These are phyloP conservation scores for Saccharomycopsis microspora DNA, from an alignment of 805 yeast genomes.

Conservation along the genomic window DNA sequence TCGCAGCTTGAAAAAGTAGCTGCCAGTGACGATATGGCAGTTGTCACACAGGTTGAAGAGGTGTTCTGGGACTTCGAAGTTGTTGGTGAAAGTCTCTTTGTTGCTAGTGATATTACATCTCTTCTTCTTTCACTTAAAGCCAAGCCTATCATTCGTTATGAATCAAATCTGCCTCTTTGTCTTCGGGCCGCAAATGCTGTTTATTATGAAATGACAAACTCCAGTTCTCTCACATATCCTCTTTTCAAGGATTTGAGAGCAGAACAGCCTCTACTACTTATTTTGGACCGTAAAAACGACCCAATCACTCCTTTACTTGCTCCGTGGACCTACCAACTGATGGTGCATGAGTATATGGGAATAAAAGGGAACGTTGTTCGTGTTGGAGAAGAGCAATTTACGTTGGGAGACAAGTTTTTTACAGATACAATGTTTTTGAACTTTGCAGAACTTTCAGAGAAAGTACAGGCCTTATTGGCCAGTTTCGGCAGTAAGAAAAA, in stretches of 20 bases:
- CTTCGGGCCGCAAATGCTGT: slow-evolving; percentile 61
- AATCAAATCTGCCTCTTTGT: slow-evolving; percentile 54
- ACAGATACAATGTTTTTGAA: slow-evolving; percentile 75
- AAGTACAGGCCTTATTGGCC: slow-evolving; percentile 73
- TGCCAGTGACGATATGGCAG: slow-evolving; percentile 80
- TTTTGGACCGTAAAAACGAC: slow-evolving; percentile 79
- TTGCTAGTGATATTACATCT: slow-evolving; percentile 23
- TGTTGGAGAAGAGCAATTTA: slow-evolving; percentile 27
- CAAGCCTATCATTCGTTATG: slow-evolving; percentile 73
- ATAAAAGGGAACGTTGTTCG: slow-evolving; percentile 74
- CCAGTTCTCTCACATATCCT: slow-evolving; percentile 2
- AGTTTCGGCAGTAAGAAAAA: slow-evolving; percentile 75
- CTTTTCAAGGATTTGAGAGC: slow-evolving; percentile 29
- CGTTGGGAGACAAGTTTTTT: slow-evolving; percentile 72
- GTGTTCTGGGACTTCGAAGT: slow-evolving; percentile 76
- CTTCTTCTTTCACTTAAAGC: slow-evolving; percentile 59
- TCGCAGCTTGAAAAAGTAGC: slow-evolving; percentile 78
- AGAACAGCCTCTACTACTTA: slow-evolving; percentile 58
- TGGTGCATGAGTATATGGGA: slow-evolving; percentile 89
- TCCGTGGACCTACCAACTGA: slow-evolving; percentile 98
- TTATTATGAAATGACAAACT: slow-evolving; percentile 40
- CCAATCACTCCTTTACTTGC: slow-evolving; percentile 86
- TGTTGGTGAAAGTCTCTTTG: slow-evolving; percentile 34
- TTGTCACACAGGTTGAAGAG: slow-evolving; percentile 66
- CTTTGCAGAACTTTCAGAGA: slow-evolving; percentile 90